Evolutionary conservation across 139 green algal species (phyloP).

Genomic region (Desmodesmus armatus): DNA sequence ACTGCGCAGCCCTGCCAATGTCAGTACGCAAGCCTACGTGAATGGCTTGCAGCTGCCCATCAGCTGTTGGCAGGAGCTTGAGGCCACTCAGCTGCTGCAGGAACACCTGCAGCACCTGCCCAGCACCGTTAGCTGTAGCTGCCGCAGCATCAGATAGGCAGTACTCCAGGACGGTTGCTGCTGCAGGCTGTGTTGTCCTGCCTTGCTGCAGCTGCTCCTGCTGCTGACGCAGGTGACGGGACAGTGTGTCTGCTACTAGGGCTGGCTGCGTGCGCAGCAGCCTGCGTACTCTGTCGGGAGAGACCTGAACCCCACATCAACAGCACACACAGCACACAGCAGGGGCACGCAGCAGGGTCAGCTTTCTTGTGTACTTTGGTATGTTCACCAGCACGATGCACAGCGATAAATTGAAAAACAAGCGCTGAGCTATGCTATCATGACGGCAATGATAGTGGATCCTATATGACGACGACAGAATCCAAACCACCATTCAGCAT

Average conservation of each 20-base stretch:
- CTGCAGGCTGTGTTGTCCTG: constrained; percentile 25
- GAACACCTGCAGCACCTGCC: background rate
- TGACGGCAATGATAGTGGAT: too few relatives aligned
- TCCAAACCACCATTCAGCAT: too few relatives aligned
- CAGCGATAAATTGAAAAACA: too few relatives aligned
- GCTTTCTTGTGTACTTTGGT: too few relatives aligned
- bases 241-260: background rate
- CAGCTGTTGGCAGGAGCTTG: constrained; percentile 66
- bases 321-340: too few relatives aligned
- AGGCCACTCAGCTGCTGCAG: constrained; percentile 64
- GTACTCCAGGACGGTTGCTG: constrained; percentile 65
- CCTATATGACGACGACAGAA: too few relatives aligned
- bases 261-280: background rate
- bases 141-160: constrained; percentile 63
- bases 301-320: constrained; percentile 13
- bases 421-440: too few relatives aligned
- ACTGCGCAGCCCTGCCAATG: background rate
- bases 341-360: too few relatives aligned
- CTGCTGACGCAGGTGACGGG: constrained; percentile 21
- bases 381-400: too few relatives aligned
- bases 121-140: constrained; percentile 14
- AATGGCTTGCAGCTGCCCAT: constrained; percentile 40
- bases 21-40: background rate
- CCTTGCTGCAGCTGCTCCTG: constrained; percentile 43
- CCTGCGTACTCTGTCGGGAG: background rate